Evolutionary conservation across 768 basidiomycete genomes (phyloP).

Genomic region (Hygrophoropsis aurantiaca): DNA sequence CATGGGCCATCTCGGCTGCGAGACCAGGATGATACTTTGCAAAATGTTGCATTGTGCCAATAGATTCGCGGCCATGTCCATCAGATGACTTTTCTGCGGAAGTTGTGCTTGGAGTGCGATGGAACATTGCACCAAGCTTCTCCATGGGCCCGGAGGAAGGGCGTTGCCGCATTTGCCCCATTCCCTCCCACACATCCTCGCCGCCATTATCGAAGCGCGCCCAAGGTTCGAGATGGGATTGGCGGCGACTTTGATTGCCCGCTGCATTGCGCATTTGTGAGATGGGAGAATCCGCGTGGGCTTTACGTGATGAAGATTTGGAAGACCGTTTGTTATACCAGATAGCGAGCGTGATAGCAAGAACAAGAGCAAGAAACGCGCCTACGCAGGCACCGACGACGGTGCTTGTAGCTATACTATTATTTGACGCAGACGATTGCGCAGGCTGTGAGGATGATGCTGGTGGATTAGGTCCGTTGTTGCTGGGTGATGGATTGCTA

Average conservation of each 20-base stretch:
- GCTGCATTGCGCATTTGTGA: slow-evolving; percentile 39
- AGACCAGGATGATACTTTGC: slow-evolving; percentile 58
- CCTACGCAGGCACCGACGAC: slow-evolving; percentile 67
- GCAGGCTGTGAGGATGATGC: slow-evolving; percentile 8
- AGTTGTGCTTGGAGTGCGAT: slow-evolving; percentile 51
- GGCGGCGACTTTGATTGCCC: slow-evolving; percentile 45
- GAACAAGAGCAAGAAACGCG: slow-evolving; percentile 51
- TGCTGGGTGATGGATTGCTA: background rate
- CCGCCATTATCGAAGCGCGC: slow-evolving; percentile 51
- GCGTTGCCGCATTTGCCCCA: slow-evolving; percentile 42
- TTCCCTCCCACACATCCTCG: slow-evolving; percentile 48
- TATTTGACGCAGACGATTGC: slow-evolving; percentile 9
- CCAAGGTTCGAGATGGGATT: slow-evolving; percentile 49
- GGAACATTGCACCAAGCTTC: slow-evolving; percentile 63
- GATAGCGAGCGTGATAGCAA: slow-evolving; percentile 50
- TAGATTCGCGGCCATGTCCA: slow-evolving; percentile 32
- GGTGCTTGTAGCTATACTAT: slow-evolving; percentile 38
- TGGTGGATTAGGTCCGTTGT: slow-evolving; percentile 9
- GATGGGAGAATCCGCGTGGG: slow-evolving; percentile 16
- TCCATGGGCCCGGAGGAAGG: slow-evolving; percentile 48
- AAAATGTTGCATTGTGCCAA: slow-evolving; percentile 42
- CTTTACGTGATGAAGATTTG: slow-evolving; percentile 29
- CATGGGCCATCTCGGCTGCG: slow-evolving; percentile 50
- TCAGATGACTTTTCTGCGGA: slow-evolving; percentile 48
- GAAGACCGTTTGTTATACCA: slow-evolving; percentile 55